Evolutionary conservation across 306 rosid genomes (phyloP), one percentile per base, ranked within the genome.

Genomic region (barrel medic (Medicago truncatula)): DNA sequence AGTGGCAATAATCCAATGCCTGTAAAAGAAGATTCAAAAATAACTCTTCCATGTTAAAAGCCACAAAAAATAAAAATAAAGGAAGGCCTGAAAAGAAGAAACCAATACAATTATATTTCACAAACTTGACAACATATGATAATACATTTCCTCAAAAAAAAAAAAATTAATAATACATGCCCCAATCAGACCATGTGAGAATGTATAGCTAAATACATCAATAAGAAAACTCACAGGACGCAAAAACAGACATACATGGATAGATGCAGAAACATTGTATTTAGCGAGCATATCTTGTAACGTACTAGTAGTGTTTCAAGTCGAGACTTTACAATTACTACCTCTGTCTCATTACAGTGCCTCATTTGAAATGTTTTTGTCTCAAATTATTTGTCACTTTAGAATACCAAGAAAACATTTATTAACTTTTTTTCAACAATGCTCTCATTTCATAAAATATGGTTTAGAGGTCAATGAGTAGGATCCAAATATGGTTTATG

Each of bases 1-100:
- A 84, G 67, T 84, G 87, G 74, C 87, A 84, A 76, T 76, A 84
- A 59, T 84, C 87, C 79, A 84, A 72, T 64, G 87, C 87, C 87
- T 84, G 70, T 8, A 8, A 43, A n/a, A 46, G 43, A 53, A 31
- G 28, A 49, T 21, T 43, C 10, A 70, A 11, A 70, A 63, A 73
- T 70, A 68, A 50, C 14, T 5, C 67, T 49, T 16, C 15, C 21
- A 39, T 5, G 7, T 75, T 21, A 7, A 59, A 28, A 43, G 44
- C 36, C 43, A 62, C 61, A 75, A 60, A 59, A 11, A 57, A 40
- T 8, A 47, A 12, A 18, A 10, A 15, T 31, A 46, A 28, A 28
- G 34, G 3, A 34, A 34, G 38, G 38, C 38, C 38, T 34, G 16
- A 18, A 11, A 15, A 52, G 28, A 16, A 46, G 7, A 73, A 56